A percentile compares a stretch with the other conserved stretches of the same genome.
Conservation (phyloP, 345 rosid species). For the Sonneratia alba region DNA sequence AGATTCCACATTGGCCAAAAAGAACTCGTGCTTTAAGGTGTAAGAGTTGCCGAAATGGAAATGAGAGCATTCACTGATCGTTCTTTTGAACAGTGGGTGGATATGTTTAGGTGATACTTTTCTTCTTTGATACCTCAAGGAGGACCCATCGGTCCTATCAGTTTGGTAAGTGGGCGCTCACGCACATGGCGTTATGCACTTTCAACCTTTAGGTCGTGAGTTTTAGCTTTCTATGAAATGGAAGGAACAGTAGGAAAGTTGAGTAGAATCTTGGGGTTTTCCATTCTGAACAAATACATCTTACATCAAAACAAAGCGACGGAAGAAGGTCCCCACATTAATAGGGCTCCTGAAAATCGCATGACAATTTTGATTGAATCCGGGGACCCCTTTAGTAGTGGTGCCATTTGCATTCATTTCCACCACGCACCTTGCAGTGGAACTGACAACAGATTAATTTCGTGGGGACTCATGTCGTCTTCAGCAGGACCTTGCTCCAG, state of each 20-base stretch:
- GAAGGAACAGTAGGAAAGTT: neutral
- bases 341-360: conserved; percentile 3
- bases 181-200: conserved; percentile 1
- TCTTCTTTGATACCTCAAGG: neutral
- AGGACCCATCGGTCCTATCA: conserved; percentile 1
- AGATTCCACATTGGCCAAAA: neutral
- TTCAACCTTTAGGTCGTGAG: neutral
- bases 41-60: neutral
- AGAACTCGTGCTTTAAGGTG: neutral
- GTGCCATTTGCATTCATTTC: neutral
- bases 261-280: conserved; percentile 1
- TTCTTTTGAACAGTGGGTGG: neutral
- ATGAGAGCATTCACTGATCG: neutral
- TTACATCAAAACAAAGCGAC: neutral
- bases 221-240: neutral
- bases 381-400: conserved; percentile 11
- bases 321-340: neutral
- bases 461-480: conserved; percentile 6
- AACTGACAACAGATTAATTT: neutral
- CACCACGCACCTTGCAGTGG: neutral
- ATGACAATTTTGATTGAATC: conserved; percentile 3
- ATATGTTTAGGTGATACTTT: neutral
- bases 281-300: neutral
- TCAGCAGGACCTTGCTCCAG: neutral
- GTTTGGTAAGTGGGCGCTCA: neutral